Conservation (phyloP, 2,329 filamentous ascomycete species). For the Cryphonectria naterciae region DNA sequence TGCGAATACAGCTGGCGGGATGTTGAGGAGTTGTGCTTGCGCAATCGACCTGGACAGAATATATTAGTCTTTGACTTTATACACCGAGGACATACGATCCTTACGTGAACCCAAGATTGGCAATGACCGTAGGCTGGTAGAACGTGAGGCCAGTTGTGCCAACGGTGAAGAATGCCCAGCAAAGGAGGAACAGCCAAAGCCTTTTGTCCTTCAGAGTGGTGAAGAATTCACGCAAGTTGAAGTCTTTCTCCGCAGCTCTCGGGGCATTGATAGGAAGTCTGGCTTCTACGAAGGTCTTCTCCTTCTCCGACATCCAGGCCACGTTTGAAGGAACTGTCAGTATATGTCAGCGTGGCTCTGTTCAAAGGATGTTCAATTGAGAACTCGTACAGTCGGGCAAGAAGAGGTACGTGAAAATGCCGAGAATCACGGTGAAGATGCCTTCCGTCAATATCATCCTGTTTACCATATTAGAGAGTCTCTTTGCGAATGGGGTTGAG, state of each 20-base stretch:
- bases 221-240: constrained; percentile 44
- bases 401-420: constrained; percentile 52
- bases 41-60: constrained; percentile 39
- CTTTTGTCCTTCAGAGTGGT: constrained; percentile 44
- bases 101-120: constrained; percentile 47
- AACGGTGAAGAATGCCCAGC: constrained; percentile 52
- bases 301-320: constrained; percentile 49
- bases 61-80: constrained; percentile 34
- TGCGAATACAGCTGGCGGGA: constrained; percentile 48
- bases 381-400: constrained; percentile 54
- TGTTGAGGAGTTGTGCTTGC: constrained; percentile 52
- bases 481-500: constrained; percentile 33
- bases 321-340: constrained; percentile 46
- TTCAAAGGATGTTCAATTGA: neutral
- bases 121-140: constrained; percentile 47
- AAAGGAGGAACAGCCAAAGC: constrained; percentile 49
- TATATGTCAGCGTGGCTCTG: constrained; percentile 20
- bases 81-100: constrained; percentile 27
- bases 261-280: constrained; percentile 48
- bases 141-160: constrained; percentile 49
- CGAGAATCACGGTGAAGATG: neutral
- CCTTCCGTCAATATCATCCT: constrained; percentile 49
- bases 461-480: constrained; percentile 50
- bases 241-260: constrained; percentile 44
- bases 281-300: constrained; percentile 53